Percentiles rank a stretch among this genome's conserved stretches.
Evolutionary conservation across 495 filamentous ascomycete genomes (phyloP).

Genomic region (Xylaria venustula): DNA sequence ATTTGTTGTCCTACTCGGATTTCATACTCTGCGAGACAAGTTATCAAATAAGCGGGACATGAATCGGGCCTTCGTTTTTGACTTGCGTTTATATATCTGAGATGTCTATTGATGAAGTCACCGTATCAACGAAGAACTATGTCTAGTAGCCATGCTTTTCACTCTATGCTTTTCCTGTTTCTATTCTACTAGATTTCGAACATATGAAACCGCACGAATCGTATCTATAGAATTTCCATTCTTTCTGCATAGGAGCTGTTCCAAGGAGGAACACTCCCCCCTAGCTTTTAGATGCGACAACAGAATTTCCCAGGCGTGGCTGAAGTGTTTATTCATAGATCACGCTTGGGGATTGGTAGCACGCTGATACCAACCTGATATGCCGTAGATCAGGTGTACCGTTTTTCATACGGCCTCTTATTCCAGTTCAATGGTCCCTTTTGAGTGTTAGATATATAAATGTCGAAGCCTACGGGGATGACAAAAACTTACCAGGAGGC

Average conservation of each 20-base stretch:
- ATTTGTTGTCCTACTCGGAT: too few relatives aligned
- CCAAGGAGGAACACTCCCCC: too few relatives aligned
- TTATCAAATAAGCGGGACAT: too few relatives aligned
- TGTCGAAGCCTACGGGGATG: neutral
- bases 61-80: too few relatives aligned
- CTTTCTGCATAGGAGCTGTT: neutral
- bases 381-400: neutral
- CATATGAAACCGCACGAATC: too few relatives aligned
- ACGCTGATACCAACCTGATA: neutral
- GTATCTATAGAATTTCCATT: too few relatives aligned
- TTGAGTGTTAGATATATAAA: neutral
- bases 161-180: neutral
- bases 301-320: neutral
- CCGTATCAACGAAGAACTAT: neutral
- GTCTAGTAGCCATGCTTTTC: neutral
- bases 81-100: neutral
- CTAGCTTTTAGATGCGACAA: neutral
- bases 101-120: neutral
- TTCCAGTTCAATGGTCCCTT: slow-evolving; percentile 15
- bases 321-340: neutral
- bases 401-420: neutral
- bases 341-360: neutral
- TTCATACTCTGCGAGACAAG: too few relatives aligned
- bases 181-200: neutral
- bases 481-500: slow-evolving; percentile 59